These are phyloP conservation scores for Geranomyces michiganensis DNA, from an alignment of 192 early-diverging fungal species.

Conservation along the genomic window DNA sequence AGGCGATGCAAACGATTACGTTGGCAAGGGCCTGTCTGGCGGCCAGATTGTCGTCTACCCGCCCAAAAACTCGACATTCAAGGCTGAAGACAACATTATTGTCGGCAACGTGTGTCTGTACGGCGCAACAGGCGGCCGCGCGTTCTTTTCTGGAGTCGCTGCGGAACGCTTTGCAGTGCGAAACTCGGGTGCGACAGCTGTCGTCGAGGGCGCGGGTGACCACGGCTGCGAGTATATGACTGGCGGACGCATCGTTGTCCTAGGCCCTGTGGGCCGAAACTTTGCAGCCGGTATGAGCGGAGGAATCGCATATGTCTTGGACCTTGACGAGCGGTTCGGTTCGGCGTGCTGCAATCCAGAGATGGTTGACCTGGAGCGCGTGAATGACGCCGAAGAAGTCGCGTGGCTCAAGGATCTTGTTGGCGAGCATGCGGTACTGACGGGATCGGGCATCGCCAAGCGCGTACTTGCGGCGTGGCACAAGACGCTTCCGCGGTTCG, in stretches of 20 bases:
- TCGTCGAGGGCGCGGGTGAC: conserved; percentile 96
- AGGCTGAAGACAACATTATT: conserved; percentile 86
- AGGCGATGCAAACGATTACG: conserved; percentile 99
- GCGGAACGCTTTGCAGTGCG: conserved; percentile 97
- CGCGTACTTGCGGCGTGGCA: conserved; percentile 72
- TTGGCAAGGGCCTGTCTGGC: conserved; percentile 97
- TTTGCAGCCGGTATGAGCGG: conserved; percentile 99
- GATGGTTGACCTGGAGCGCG: conserved; percentile 85
- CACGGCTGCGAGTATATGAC: conserved; percentile 99
- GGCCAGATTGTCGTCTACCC: conserved; percentile 89
- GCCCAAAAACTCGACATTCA: conserved; percentile 77
- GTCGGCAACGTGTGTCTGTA: conserved; percentile 98
- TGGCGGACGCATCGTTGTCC: conserved; percentile 88
- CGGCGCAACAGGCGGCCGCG: conserved; percentile 90
- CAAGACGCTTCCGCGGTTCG: conserved; percentile 73
- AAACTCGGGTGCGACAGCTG: conserved; percentile 95
- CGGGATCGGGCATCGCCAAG: conserved; percentile 78
- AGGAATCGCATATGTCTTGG: conserved; percentile 93
- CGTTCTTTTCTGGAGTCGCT: conserved; percentile 91
- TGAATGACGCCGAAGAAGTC: conserved; percentile 77
- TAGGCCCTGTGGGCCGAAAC: conserved; percentile 90
- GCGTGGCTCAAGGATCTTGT: conserved; percentile 74
- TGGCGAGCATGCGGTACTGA: conserved; percentile 78
- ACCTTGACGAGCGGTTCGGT: conserved; percentile 64
- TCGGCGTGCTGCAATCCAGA: conserved; percentile 85